These are phyloP conservation scores for Penicillium sp. DNA, from an alignment of 2,329 filamentous ascomycete species.

Conservation along the genomic window DNA sequence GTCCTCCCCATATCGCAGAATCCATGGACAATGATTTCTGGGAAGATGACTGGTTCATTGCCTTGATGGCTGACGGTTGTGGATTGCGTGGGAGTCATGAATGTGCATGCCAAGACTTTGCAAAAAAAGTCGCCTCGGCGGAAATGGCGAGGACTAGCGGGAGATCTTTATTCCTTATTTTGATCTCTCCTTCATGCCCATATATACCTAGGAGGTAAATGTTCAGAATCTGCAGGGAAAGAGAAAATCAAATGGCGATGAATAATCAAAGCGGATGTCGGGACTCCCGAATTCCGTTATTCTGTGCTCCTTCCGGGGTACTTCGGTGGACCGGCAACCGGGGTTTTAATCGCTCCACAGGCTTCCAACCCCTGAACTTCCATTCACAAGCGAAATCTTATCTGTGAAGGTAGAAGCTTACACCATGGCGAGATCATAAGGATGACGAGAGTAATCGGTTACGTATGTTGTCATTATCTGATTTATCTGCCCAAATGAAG, in stretches of 20 bases:
- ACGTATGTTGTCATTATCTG: neutral
- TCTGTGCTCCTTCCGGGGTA: slow-evolving; percentile 3
- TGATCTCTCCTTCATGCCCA: neutral
- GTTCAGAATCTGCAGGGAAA: neutral
- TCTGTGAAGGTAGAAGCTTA: neutral
- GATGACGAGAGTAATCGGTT: no score
- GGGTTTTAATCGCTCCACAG: neutral
- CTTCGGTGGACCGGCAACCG: neutral
- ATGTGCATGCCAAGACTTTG: slow-evolving; percentile 22
- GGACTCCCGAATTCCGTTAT: slow-evolving; percentile 11
- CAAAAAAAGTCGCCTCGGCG: neutral
- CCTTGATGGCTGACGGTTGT: slow-evolving; percentile 13
- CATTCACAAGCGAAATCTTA: no score
- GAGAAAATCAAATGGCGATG: neutral
- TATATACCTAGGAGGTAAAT: neutral
- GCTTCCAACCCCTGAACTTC: neutral
- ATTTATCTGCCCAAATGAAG: neutral
- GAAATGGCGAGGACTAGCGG: slow-evolving; percentile 4
- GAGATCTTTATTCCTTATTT: slow-evolving; percentile 8
- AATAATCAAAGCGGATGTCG: slow-evolving; percentile 13
- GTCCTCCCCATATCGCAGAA: neutral
- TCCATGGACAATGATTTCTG: slow-evolving; percentile 6
- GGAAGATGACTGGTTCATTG: neutral
- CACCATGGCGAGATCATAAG: no score
- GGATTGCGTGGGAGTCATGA: slow-evolving; percentile 15